Base-by-base conservation (phyloP, 1,139 yeast species). In the Sugiyamaella pinicola region DNA sequence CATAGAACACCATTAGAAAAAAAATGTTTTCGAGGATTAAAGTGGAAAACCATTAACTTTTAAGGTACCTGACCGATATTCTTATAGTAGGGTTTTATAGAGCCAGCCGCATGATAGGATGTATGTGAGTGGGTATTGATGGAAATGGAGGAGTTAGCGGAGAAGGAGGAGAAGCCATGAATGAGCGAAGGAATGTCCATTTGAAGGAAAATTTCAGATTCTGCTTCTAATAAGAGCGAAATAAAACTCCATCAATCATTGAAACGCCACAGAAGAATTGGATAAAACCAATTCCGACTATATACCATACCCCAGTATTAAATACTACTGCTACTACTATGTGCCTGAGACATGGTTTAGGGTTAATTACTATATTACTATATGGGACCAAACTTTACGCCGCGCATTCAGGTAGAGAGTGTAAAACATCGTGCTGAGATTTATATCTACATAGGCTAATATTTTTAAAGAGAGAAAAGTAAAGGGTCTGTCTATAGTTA, bases 381-480 rank as follows among this genome's bases (percentile, higher is more conserved):
- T 41, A 41, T 5, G 24, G 24, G 24, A 24, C 10, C 3, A 17
- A 41, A 4, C 4, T 22, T 15, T 4, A 33, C 28, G 47, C 47
- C 47, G 47, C 18, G 45, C 45, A 41, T 19, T 28, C 24, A 7
- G 31, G 33, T 24, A 4, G 33, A 8, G 13, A 5, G 9, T n/a
- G 15, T n/a, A 41, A 41, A 4, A 39, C 13, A 39, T 17, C 21
- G 45, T 28, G 24, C 21, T 39, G 45, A 17, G 24, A 10, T 28
- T 29, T 29, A 29, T 41, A 41, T 29, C 24, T 28, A 6, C 13
- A 28, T 18, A 18, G 45, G 45, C 31, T 41, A 28, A 41, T 18
- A 38, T 41, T 41, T 39, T 41, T 41, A 8, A 41, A 29, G 35
- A 26, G 45, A 41, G 43, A 41, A 41, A 28, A 41, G 22, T 15